phyloP scores from a whole-genome alignment of 345 rosid species.

The Lepidium sativum region DNA sequence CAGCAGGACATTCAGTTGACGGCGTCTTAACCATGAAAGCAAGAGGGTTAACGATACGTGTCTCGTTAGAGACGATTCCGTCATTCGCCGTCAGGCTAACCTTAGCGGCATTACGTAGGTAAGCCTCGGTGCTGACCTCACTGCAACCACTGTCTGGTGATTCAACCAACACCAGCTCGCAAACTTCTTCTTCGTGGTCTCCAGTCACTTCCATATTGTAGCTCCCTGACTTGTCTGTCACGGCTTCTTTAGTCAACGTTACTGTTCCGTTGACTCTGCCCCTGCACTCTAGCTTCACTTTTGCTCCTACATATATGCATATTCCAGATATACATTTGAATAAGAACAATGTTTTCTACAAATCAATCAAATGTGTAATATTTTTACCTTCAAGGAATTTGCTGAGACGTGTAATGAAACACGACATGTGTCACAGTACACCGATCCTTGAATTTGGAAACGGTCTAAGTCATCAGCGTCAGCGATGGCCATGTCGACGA shows the following conservation, averaged over 20 bases:
- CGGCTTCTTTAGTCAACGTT: constrained; percentile 30
- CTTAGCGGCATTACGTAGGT: constrained; percentile 34
- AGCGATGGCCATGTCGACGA: constrained; percentile 22
- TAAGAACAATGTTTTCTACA: too few species aligned
- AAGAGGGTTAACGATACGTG: constrained; percentile 49
- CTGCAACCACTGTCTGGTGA: constrained; percentile 38
- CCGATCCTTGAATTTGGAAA: constrained; percentile 42
- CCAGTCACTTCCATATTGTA: constrained; percentile 41
- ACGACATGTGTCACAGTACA: constrained; percentile 60
- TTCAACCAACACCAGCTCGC: constrained; percentile 33
- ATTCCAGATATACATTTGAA: too few species aligned
- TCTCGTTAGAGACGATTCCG: constrained; percentile 34
- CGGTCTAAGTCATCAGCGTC: constrained; percentile 20
- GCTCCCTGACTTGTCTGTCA: constrained; percentile 31
- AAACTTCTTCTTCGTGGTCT: constrained; percentile 59
- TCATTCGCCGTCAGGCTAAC: constrained; percentile 38
- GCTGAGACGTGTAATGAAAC: constrained; percentile 45
- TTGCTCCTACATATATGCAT: constrained; percentile 30
- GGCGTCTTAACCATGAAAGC: constrained; percentile 45
- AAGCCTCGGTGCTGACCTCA: constrained; percentile 28
- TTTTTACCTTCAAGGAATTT: constrained; percentile 32
- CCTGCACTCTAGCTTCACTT: constrained; percentile 53
- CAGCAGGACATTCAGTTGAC: constrained; percentile 35
- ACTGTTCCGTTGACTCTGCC: constrained; percentile 26
- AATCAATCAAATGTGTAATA: background rate